Evolutionary conservation across 1,284 basidiomycete species (phyloP).

Genomic region (Ganoderma boninense): DNA sequence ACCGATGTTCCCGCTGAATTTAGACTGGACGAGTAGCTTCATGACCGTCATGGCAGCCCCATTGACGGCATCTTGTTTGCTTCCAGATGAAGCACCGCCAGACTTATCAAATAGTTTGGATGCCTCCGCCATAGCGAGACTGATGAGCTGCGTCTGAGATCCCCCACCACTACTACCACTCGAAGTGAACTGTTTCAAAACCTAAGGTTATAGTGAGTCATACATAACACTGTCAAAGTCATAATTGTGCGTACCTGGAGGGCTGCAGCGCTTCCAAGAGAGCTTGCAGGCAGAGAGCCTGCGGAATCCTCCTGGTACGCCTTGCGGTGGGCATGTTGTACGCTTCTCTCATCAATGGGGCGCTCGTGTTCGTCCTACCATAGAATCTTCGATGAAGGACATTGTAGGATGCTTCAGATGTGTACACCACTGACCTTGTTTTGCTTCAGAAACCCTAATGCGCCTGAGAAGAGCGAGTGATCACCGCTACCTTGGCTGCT

Average conservation of each 20-base stretch:
- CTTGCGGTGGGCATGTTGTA: slow-evolving; percentile 66
- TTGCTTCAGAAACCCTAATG: slow-evolving; percentile 57
- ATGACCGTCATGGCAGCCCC: slow-evolving; percentile 85
- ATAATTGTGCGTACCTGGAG: slow-evolving; percentile 60
- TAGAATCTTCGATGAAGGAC: neutral
- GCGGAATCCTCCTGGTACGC: slow-evolving; percentile 65
- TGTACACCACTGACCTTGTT: slow-evolving; percentile 61
- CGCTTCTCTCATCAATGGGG: slow-evolving; percentile 73
- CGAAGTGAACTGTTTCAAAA: slow-evolving; percentile 70
- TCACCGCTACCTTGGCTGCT: slow-evolving; percentile 59
- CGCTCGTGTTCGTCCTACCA: slow-evolving; percentile 58
- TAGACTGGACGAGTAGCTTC: slow-evolving; percentile 79
- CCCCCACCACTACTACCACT: slow-evolving; percentile 52
- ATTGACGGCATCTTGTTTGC: slow-evolving; percentile 85
- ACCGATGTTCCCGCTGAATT: slow-evolving; percentile 64
- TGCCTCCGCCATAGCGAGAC: slow-evolving; percentile 85
- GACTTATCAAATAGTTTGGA: slow-evolving; percentile 76
- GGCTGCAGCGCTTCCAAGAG: slow-evolving; percentile 80
- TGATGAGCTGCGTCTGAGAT: slow-evolving; percentile 72
- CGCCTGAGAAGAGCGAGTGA: slow-evolving; percentile 57
- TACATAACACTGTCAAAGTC: too few relatives aligned
- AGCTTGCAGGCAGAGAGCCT: slow-evolving; percentile 59
- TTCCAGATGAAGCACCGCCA: slow-evolving; percentile 69
- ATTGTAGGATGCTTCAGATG: neutral
- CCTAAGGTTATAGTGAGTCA: slow-evolving; percentile 45